Evolutionary conservation across 306 rosid species (phyloP).

Genomic region (Lathyrus sativus): DNA sequence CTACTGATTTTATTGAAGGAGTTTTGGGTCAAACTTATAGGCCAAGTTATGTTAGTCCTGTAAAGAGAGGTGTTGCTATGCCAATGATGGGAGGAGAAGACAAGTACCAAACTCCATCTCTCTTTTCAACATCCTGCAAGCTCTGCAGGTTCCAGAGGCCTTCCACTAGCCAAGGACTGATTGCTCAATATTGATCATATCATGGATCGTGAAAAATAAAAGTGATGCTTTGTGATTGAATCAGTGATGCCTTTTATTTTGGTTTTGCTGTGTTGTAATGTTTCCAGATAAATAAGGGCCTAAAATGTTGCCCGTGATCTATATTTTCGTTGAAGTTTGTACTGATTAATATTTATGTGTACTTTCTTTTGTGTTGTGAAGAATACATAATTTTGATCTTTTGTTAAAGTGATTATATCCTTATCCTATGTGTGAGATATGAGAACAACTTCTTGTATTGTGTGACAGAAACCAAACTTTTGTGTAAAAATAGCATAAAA

Average conservation of each 20-base stretch:
- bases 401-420: not conserved
- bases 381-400: constrained; percentile 13
- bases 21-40: constrained; percentile 75
- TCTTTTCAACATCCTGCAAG: constrained; percentile 55
- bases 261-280: constrained; percentile 29
- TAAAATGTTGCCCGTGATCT: constrained; percentile 43
- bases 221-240: constrained; percentile 6
- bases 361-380: not conserved
- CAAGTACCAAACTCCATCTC: constrained; percentile 58
- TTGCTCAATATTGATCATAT: constrained; percentile 52
- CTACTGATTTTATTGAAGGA: constrained; percentile 65
- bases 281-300: constrained; percentile 50
- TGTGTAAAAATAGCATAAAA: constrained; percentile 5
- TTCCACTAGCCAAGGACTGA: constrained; percentile 35
- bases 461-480: not conserved
- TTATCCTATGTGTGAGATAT: constrained; percentile 1
- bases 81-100: constrained; percentile 83
- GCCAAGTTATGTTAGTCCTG: constrained; percentile 70
- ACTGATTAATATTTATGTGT: constrained; percentile 15
- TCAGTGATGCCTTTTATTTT: constrained; percentile 20
- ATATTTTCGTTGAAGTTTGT: constrained; percentile 17
- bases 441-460: not conserved
- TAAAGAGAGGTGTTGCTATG: constrained; percentile 70
- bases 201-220: constrained; percentile 2
- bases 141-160: constrained; percentile 63